Conservation (phyloP, 345 rosid genomes). For the Hevea brasiliensis region DNA sequence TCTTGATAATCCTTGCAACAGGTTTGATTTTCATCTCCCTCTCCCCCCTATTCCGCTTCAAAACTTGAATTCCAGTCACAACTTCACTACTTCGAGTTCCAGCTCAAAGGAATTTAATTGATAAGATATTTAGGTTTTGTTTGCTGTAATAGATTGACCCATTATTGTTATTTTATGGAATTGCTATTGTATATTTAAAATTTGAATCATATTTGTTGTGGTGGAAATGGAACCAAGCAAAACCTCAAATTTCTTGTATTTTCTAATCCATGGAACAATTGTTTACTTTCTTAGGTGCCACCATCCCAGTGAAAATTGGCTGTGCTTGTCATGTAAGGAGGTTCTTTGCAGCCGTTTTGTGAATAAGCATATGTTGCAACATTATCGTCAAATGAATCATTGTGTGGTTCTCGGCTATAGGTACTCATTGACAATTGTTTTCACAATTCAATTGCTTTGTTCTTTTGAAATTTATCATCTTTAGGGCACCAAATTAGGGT, state of each 20-base stretch:
- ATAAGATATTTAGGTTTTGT: neutral
- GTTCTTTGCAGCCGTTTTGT: slow-evolving; percentile 89
- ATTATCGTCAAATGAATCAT: slow-evolving; percentile 59
- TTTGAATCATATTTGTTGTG: too few species aligned
- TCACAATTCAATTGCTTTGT: too few species aligned
- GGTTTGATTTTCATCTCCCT: slow-evolving; percentile 46
- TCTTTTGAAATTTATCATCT: neutral
- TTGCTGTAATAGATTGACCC: too few species aligned
- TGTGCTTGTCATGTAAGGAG: slow-evolving; percentile 77
- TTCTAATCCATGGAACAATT: neutral
- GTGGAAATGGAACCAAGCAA: too few species aligned
- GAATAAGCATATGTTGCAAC: slow-evolving; percentile 84
- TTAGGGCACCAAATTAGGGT: too few species aligned
- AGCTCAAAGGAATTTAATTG: neutral
- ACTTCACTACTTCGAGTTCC: too few species aligned
- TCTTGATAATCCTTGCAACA: slow-evolving; percentile 69
- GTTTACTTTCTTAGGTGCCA: slow-evolving; percentile 56
- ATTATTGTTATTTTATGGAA: too few species aligned
- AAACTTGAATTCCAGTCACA: neutral
- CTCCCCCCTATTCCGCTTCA: neutral
- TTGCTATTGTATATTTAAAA: too few species aligned
- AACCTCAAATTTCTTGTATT: neutral
- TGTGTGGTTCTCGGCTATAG: slow-evolving; percentile 74
- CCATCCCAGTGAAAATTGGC: slow-evolving; percentile 80
- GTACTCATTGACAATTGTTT: too few species aligned